Evolutionary conservation across 139 green algal genomes (phyloP), one percentile per base, ranked within the genome.

Genomic region (Ulvella scutata): DNA sequence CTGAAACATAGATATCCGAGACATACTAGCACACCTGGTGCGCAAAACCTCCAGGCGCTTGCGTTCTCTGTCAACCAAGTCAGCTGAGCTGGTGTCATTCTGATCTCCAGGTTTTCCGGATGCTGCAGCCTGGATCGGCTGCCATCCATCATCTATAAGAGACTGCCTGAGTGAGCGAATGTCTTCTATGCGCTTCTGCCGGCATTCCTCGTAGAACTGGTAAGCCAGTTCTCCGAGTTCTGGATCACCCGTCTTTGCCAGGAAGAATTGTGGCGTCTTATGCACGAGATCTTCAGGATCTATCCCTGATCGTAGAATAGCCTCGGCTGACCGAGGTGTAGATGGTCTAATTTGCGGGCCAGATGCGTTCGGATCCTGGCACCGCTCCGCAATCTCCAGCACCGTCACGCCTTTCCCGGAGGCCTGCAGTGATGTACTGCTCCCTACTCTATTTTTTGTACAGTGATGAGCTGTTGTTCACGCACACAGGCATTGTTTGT

Each of bases 151-250:
- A 29, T 67, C 51, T 31, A 67, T 67, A n/a, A 67, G 51, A 1
- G 51, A 36, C 17, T 67, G 51, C n/a, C 51, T n/a, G n/a, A 67
- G 33, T 31, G 51, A 31, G n/a, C 33, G 31, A 7, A 67, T 26
- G n/a, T 67, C 51, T 67, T 67, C 51, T 36, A 67, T 67, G n/a
- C 51, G 51, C 51, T 67, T 67, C 33, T 67, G 51, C 31, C 51
- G 51, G 13, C 51, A n/a, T 67, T 67, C 51, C 20, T 67, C 51
- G 20, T 36, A 67, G 20, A 67, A 67, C 33, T 26, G n/a, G 20
- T 67, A 67, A 31, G 51, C 31, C 4, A 9, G n/a, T 23, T 67
- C n/a, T 31, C n/a, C 51, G 0, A 67, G 51, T 29, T 67, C 51
- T 26, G 17, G n/a, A 23, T 67, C 51, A n/a, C 13, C 51, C 9